Conservation (phyloP, 2,329 filamentous ascomycete genomes). For the Xenoacremonium recifei region DNA sequence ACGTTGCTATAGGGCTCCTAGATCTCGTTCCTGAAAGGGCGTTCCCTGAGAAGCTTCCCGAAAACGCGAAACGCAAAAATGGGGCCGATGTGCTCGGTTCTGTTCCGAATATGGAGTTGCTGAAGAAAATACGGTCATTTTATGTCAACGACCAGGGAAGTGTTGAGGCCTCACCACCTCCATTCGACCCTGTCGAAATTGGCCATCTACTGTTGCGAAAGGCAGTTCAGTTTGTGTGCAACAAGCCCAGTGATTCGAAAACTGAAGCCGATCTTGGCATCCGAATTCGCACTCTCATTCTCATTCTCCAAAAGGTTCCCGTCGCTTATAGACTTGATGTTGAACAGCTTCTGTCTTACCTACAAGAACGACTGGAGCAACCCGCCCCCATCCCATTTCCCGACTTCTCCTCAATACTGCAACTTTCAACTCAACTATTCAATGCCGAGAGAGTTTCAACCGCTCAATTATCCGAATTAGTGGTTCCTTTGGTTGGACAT, state of each 20-base stretch:
- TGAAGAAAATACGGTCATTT: conserved; percentile 62
- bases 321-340: conserved; percentile 42
- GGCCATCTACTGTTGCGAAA: conserved; percentile 65
- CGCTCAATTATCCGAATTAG: conserved; percentile 58
- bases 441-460: conserved; percentile 49
- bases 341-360: conserved; percentile 47
- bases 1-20: conserved; percentile 56
- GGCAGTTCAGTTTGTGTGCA: conserved; percentile 50
- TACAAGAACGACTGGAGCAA: conserved; percentile 46
- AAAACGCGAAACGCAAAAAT: conserved; percentile 4
- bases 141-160: conserved; percentile 71
- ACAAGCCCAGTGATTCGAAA: conserved; percentile 39
- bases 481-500: conserved; percentile 66
- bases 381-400: conserved; percentile 45
- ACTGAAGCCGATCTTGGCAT: conserved; percentile 49
- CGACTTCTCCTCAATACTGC: conserved; percentile 57
- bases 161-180: conserved; percentile 59
- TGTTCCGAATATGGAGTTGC: conserved; percentile 44
- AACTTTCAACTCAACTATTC: conserved; percentile 57
- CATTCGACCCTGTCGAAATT: conserved; percentile 54
- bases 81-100: conserved; percentile 8
- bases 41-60: conserved; percentile 41
- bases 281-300: conserved; percentile 58
- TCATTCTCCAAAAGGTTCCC: conserved; percentile 54
- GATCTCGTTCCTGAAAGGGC: conserved; percentile 65